Evolutionary conservation across 2,329 filamentous ascomycete species (phyloP).

Genomic region (Gaeumannomyces sp.): DNA sequence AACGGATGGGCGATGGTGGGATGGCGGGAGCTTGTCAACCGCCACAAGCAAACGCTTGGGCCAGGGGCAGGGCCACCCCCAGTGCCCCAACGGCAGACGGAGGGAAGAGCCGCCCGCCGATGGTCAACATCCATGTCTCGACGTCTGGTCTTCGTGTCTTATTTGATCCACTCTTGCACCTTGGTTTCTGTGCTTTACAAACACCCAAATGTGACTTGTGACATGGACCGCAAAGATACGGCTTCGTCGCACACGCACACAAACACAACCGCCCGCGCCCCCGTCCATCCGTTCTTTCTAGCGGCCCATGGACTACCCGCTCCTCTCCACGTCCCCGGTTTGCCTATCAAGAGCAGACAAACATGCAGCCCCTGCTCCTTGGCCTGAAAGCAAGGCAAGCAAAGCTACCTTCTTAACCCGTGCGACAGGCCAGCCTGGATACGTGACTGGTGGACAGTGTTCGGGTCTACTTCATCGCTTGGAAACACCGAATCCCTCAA

Average conservation of each 20-base stretch:
- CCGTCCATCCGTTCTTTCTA: not conserved
- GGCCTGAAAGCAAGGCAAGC: too few species aligned
- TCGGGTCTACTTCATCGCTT: too few species aligned
- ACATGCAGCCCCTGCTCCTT: not conserved
- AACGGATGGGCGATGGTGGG: too few species aligned
- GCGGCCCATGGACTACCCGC: not conserved
- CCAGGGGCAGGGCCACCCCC: too few species aligned
- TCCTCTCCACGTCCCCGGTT: not conserved
- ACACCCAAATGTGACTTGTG: not conserved
- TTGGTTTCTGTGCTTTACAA: not conserved
- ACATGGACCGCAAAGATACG: not conserved
- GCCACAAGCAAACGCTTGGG: too few species aligned
- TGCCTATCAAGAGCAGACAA: not conserved
- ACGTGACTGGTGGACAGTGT: not conserved
- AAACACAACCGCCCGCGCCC: not conserved
- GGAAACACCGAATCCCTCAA: not conserved
- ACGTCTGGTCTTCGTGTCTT: not conserved
- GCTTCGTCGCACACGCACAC: not conserved
- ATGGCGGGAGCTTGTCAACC: too few species aligned
- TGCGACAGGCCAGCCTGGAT: too few species aligned
- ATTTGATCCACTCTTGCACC: not conserved
- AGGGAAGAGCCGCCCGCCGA: not conserved
- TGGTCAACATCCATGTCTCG: not conserved
- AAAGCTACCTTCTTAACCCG: too few species aligned
- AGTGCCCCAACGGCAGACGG: not conserved